These are phyloP conservation scores for Tetrastigma voinierianum DNA, from an alignment of 164 flowering plant genomes.

Conservation along the genomic window DNA sequence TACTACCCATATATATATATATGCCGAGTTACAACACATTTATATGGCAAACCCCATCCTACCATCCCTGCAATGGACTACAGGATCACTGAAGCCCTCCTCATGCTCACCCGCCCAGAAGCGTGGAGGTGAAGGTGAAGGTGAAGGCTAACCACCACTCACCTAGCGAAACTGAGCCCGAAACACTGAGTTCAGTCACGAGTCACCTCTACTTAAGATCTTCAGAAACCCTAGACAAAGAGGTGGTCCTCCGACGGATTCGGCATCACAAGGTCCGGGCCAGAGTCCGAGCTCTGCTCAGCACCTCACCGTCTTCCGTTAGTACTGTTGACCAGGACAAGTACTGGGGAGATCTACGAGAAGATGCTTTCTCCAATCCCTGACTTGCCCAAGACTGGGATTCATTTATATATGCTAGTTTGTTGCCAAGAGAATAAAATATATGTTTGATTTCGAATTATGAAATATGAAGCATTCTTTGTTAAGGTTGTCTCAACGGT, in stretches of 20 bases:
- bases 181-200: slow-evolving; percentile 15
- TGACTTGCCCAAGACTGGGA: neutral
- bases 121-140: no score
- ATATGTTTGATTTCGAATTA: neutral
- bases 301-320: neutral
- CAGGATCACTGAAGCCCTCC: no score
- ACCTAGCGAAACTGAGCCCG: neutral
- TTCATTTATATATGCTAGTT: neutral
- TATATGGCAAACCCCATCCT: no score
- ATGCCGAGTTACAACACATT: no score
- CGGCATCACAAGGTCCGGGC: slow-evolving; percentile 47
- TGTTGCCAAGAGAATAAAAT: neutral
- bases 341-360: slow-evolving; percentile 19
- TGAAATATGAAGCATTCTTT: neutral
- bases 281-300: slow-evolving; percentile 27
- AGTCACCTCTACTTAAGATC: slow-evolving; percentile 48
- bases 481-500: neutral
- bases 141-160: slow-evolving; percentile 13
- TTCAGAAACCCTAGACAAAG: slow-evolving; percentile 44
- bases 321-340: neutral
- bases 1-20: no score
- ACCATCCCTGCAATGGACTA: no score
- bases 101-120: slow-evolving; percentile 16
- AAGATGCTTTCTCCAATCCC: slow-evolving; percentile 24
- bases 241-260: slow-evolving; percentile 56